Conservation (phyloP, 2,329 filamentous ascomycete genomes). For the Apiospora pterosperma region DNA sequence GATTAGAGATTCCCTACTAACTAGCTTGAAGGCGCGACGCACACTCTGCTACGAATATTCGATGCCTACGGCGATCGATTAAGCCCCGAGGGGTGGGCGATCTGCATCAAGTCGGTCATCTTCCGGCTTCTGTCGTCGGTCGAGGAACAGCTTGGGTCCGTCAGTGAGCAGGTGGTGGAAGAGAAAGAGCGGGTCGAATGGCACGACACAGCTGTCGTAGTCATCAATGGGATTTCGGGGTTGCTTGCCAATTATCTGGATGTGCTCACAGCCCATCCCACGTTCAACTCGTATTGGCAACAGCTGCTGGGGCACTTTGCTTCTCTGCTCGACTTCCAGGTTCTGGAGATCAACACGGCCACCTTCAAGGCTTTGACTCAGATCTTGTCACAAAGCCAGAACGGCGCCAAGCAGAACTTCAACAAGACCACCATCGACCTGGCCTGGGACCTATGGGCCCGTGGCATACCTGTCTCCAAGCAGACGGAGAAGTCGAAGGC, state of each 20-base stretch:
- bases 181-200: slow-evolving; percentile 53
- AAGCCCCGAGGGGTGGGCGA: slow-evolving; percentile 73
- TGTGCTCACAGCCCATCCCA: slow-evolving; percentile 60
- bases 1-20: slow-evolving; percentile 23
- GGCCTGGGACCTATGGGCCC: slow-evolving; percentile 69
- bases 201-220: slow-evolving; percentile 72
- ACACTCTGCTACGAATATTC: slow-evolving; percentile 87
- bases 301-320: slow-evolving; percentile 69
- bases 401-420: slow-evolving; percentile 39
- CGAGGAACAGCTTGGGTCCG: slow-evolving; percentile 48
- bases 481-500: slow-evolving; percentile 39
- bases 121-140: slow-evolving; percentile 74
- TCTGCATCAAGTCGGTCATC: slow-evolving; percentile 77
- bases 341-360: slow-evolving; percentile 69
- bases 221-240: slow-evolving; percentile 68
- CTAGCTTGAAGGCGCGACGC: slow-evolving; percentile 62
- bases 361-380: slow-evolving; percentile 65
- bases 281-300: slow-evolving; percentile 73
- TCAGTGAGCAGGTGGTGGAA: slow-evolving; percentile 32
- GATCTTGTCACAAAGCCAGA: slow-evolving; percentile 53
- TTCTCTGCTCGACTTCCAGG: slow-evolving; percentile 56
- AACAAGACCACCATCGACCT: slow-evolving; percentile 53
- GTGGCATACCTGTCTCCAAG: slow-evolving; percentile 54
- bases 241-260: slow-evolving; percentile 76
- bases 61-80: slow-evolving; percentile 85